A percentile compares a stretch with the other conserved stretches of the same genome.
Conservation (phyloP, 2,329 filamentous ascomycete species). For the Talaromyces sp. region DNA sequence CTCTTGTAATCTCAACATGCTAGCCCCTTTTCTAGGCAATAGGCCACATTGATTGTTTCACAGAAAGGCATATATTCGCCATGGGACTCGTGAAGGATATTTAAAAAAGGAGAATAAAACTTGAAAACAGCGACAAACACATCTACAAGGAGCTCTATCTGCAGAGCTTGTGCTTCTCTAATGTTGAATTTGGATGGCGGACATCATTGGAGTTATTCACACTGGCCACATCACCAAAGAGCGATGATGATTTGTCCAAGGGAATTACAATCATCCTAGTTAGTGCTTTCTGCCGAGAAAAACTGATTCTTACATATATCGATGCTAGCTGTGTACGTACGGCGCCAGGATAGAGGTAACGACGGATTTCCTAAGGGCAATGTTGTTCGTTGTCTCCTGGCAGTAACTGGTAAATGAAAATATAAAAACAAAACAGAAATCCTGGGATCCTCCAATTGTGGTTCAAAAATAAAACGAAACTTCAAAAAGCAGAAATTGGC, state of each 20-base stretch:
- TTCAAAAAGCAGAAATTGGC: neutral
- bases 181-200: neutral
- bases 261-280: neutral
- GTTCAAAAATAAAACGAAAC: neutral
- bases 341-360: neutral
- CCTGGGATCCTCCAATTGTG: constrained; percentile 1
- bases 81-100: neutral
- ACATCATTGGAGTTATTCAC: neutral
- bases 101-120: no score
- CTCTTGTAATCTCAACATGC: neutral
- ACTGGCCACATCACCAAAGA: neutral
- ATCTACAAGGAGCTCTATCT: neutral
- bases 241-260: neutral
- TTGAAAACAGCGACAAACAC: neutral
- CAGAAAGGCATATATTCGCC: neutral
- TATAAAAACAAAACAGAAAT: neutral
- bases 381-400: neutral
- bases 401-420: neutral
- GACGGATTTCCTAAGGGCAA: neutral
- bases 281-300: neutral
- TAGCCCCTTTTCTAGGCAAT: neutral
- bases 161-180: neutral
- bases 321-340: neutral
- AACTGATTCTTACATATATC: neutral
- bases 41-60: neutral